Evolutionary conservation across 2,329 filamentous ascomycete genomes (phyloP).

Genomic region (Endothia cerciana): DNA sequence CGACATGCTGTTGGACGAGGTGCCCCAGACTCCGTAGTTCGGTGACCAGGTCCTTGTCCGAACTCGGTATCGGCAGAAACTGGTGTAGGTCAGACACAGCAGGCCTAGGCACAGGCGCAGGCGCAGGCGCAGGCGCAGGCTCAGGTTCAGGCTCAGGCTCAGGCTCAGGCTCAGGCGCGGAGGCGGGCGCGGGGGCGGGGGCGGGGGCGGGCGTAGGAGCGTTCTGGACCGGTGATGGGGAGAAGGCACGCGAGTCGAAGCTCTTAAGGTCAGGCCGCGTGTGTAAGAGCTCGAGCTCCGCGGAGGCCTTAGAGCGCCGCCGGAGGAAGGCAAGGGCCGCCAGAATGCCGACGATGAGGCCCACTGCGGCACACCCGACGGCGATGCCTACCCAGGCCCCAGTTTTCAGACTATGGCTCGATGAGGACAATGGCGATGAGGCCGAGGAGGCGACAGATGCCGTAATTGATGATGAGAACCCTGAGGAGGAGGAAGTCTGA

Average conservation of each 20-base stretch:
- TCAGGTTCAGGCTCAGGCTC: neutral
- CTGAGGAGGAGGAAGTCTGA: neutral
- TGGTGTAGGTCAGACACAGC: conserved; percentile 34
- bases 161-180: neutral
- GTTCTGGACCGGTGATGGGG: conserved; percentile 22
- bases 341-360: conserved; percentile 35
- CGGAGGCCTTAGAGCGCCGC: conserved; percentile 24
- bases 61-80: conserved; percentile 42
- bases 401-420: conserved; percentile 20
- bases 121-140: neutral
- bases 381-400: conserved; percentile 37
- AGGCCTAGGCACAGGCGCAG: conserved; percentile 2
- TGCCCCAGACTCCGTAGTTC: conserved; percentile 41
- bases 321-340: conserved; percentile 36
- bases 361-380: conserved; percentile 37
- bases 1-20: conserved; percentile 46
- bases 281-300: neutral
- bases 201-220: neutral
- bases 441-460: neutral
- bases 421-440: neutral
- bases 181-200: neutral
- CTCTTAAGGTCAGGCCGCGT: conserved; percentile 4
- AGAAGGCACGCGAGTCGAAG: conserved; percentile 10
- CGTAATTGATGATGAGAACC: neutral
- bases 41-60: conserved; percentile 41